phyloP scores from a whole-genome alignment of 1,139 yeast species.

The Blastobotrys malaysiensis region DNA sequence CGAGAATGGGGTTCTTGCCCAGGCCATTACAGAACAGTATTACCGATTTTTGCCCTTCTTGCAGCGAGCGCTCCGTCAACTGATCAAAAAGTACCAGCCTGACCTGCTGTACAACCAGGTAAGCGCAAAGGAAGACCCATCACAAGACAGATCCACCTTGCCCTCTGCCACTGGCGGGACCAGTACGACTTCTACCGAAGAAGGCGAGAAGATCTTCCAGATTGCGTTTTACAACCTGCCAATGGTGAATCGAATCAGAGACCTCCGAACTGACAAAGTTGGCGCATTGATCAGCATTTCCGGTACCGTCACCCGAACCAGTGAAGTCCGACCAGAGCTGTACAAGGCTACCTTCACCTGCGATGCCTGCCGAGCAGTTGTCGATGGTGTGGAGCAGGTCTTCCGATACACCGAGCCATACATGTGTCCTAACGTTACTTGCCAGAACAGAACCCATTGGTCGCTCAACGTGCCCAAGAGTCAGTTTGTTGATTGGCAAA shows the following conservation, averaged over 20 bases:
- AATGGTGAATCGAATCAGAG: conserved; percentile 77
- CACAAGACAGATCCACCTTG: conserved; percentile 2
- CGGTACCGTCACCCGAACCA: conserved; percentile 95
- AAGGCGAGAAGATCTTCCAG: conserved; percentile 74
- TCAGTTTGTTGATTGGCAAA: conserved; percentile 95
- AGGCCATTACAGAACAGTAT: conserved; percentile 85
- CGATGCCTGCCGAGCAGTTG: conserved; percentile 78
- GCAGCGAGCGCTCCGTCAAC: conserved; percentile 64
- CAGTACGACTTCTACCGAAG: conserved; percentile 31
- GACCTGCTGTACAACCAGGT: conserved; percentile 46
- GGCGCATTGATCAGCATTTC: conserved; percentile 82
- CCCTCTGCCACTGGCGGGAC: conserved; percentile 16
- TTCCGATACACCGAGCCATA: conserved; percentile 96
- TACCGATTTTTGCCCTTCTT: conserved; percentile 88
- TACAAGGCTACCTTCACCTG: conserved; percentile 85
- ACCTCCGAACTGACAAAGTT: conserved; percentile 80
- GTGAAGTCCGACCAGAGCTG: conserved; percentile 95
- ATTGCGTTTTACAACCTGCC: conserved; percentile 88
- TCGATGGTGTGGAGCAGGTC: conserved; percentile 87
- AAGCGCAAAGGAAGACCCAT: conserved; percentile 10
- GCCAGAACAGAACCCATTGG: conserved; percentile 86
- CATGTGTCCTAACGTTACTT: conserved; percentile 78
- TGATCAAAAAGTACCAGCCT: conserved; percentile 75
- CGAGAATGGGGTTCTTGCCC: conserved; percentile 72
- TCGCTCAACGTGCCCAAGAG: conserved; percentile 78